Evolutionary conservation across 768 basidiomycete species (phyloP).

Genomic region (Tulasnella sp.): DNA sequence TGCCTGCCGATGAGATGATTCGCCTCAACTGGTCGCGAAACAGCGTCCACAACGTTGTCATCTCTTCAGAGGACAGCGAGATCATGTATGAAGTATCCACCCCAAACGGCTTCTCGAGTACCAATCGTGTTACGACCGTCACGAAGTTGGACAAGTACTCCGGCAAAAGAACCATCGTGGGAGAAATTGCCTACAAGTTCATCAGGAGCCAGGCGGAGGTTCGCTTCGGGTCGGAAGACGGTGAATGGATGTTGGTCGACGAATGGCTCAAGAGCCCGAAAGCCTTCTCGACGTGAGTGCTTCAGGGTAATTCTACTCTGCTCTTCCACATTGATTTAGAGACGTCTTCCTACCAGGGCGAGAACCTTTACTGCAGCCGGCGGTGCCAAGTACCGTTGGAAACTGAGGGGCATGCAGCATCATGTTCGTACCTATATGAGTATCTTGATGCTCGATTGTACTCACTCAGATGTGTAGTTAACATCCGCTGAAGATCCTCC

Average conservation of each 20-base stretch:
- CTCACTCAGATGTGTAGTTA: neutral
- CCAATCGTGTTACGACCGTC: constrained; percentile 6
- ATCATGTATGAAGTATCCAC: constrained; percentile 25
- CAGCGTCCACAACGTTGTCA: constrained; percentile 3
- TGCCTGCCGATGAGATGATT: neutral
- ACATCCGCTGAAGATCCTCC: neutral
- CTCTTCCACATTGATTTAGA: too few relatives aligned
- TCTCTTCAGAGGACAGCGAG: neutral
- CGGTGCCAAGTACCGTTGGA: constrained; percentile 6
- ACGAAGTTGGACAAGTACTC: neutral
- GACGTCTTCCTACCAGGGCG: neutral
- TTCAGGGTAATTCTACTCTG: neutral
- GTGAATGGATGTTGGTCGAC: neutral
- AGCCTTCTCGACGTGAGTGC: neutral
- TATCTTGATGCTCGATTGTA: neutral
- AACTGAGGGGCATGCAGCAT: neutral
- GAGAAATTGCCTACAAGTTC: constrained; percentile 21
- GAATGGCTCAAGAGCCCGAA: constrained; percentile 5
- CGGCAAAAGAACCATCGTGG: neutral
- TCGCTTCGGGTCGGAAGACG: constrained; percentile 13
- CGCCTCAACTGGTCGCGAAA: constrained; percentile 4
- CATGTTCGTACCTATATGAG: neutral
- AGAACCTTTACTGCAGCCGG: constrained; percentile 10
- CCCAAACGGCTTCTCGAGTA: neutral
- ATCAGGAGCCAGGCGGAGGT: neutral